Evolutionary conservation across 768 basidiomycete species (phyloP), one percentile per base, ranked within the genome.

Genomic region (Russula emetica): DNA sequence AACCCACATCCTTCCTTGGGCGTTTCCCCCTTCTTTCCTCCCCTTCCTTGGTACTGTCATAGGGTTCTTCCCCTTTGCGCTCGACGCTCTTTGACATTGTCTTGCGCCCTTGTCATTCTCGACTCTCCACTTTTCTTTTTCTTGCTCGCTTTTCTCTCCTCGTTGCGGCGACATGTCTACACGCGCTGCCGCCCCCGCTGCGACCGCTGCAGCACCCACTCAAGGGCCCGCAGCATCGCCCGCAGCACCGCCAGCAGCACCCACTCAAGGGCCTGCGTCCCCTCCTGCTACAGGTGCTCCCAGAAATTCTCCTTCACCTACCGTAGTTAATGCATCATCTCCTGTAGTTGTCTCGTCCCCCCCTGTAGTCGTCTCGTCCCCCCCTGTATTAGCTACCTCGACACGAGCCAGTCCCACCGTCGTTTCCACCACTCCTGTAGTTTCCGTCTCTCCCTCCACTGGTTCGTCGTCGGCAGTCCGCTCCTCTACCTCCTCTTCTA

Each of bases 81-180:
- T 30, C 5, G 30, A 14, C 49, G 7, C 24, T 22, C 16, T 32
- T 61, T 45, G 60, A 26, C 60, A 34, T 53, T 5, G 0, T 2
- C 8, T 54, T 54, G 24, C 60, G 60, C 60, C 52, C 16, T 22
- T 52, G 42, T 14, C 42, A n/a, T n/a, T n/a, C 42, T 22, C 47
- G 36, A 40, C 14, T 14, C 49, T 16, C 24, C 24, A 7, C 6
- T n/a, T 7, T 28, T 16, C n/a, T 11, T 26, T 28, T 28, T 50
- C 24, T 18, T 18, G n/a, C 3, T 0, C 26, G 2, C 5, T 28
- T 50, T 50, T 14, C 24, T 50, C 26, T 28, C 24, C 16, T 18
- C n/a, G 16, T 24, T 49, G 16, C 24, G 49, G 14, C 49, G 24
- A 28, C 26, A 50, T 50, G 49, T 50, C 49, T 50, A 1, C 45